Percentiles rank a stretch among this genome's conserved stretches.
Evolutionary conservation across 1,139 yeast species (phyloP).

Genomic region (Ashbya aceris): DNA sequence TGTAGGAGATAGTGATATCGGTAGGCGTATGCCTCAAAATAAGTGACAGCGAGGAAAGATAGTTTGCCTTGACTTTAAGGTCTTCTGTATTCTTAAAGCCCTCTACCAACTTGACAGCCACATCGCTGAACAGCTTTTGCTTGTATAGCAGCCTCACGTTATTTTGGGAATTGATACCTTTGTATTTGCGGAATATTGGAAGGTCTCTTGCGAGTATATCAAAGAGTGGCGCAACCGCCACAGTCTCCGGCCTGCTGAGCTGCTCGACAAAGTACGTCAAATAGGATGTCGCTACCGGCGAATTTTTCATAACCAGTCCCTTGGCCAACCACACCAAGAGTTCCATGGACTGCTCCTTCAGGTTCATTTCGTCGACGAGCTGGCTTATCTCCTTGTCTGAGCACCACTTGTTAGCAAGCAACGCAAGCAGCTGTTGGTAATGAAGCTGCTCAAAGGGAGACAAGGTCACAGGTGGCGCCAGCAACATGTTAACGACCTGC

Average conservation of each 20-base stretch:
- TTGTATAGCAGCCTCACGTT: slow-evolving; percentile 62
- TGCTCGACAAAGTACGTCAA: slow-evolving; percentile 33
- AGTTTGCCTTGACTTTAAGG: slow-evolving; percentile 35
- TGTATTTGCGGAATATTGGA: slow-evolving; percentile 46
- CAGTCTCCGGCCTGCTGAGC: slow-evolving; percentile 29
- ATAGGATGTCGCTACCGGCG: slow-evolving; percentile 37
- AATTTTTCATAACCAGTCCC: slow-evolving; percentile 55
- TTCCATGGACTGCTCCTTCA: slow-evolving; percentile 36
- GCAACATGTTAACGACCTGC: slow-evolving; percentile 14
- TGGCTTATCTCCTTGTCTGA: slow-evolving; percentile 12
- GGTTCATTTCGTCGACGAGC: slow-evolving; percentile 9
- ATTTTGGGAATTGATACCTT: slow-evolving; percentile 42
- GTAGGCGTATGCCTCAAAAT: slow-evolving; percentile 58
- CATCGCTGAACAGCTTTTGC: slow-evolving; percentile 60
- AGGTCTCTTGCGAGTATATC: slow-evolving; percentile 61
- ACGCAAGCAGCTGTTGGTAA: slow-evolving; percentile 49
- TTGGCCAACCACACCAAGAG: slow-evolving; percentile 60
- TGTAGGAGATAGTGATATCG: slow-evolving; percentile 51
- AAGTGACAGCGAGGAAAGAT: slow-evolving; percentile 56
- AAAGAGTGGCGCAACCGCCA: slow-evolving; percentile 43
- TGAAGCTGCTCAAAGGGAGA: slow-evolving; percentile 35
- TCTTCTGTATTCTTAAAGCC: slow-evolving; percentile 29
- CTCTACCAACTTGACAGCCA: slow-evolving; percentile 41
- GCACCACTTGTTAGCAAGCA: slow-evolving; percentile 47
- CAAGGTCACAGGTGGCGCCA: slow-evolving; percentile 2